Percentiles rank a stretch among this genome's conserved stretches.
Conservation (phyloP, 371 early-diverging fungal species). For the Apophysomyces trapeziformis region DNA sequence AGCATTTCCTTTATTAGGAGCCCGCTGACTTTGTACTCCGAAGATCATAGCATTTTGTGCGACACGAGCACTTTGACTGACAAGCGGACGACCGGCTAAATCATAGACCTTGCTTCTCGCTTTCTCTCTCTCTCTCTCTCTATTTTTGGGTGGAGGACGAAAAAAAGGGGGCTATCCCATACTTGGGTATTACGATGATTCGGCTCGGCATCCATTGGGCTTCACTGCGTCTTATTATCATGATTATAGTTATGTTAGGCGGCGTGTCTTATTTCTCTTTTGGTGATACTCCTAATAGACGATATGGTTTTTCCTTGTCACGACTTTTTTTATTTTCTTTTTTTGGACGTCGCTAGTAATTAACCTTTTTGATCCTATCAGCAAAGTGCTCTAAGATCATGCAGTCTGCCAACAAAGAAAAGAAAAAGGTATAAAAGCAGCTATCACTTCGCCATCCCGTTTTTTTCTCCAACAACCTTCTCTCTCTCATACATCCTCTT, state of each 20-base stretch:
- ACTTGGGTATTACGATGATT: not conserved
- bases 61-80: constrained; percentile 2
- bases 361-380: too few relatives aligned
- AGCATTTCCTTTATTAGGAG: not conserved
- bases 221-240: not conserved
- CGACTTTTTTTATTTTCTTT: not conserved
- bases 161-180: not conserved
- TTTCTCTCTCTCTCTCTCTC: too few relatives aligned
- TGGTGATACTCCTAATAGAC: constrained; percentile 4
- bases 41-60: constrained; percentile 8
- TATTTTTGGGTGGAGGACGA: too few relatives aligned
- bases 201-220: not conserved
- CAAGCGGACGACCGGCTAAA: constrained; percentile 4
- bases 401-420: not conserved
- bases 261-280: constrained; percentile 9
- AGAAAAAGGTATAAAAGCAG: constrained; percentile 3
- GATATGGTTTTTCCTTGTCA: not conserved
- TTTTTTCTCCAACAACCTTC: not conserved
- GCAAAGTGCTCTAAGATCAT: not conserved
- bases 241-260: not conserved
- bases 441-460: not conserved
- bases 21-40: constrained; percentile 2
- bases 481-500: not conserved
- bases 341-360: too few relatives aligned
- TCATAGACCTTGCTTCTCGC: not conserved